Conservation (phyloP, 345 rosid species). For the Carallia pectinifolia region DNA sequence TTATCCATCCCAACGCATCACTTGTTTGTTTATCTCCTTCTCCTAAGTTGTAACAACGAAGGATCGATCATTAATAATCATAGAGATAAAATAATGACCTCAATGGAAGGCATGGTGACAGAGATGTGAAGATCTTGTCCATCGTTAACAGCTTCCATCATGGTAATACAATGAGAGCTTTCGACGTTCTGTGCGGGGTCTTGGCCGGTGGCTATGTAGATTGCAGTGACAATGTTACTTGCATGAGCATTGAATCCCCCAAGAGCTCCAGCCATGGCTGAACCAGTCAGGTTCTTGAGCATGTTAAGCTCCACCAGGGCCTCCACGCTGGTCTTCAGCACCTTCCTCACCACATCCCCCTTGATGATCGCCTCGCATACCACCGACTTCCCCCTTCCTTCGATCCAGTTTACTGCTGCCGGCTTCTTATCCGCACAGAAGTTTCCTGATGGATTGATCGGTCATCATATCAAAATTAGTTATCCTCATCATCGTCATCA, state of each 20-base stretch:
- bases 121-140: slow-evolving; percentile 46
- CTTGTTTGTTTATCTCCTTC: no score
- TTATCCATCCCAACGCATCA: no score
- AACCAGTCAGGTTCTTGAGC: slow-evolving; percentile 49
- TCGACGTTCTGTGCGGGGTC: slow-evolving; percentile 47
- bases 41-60: no score
- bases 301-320: slow-evolving; percentile 41
- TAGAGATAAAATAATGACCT: slow-evolving; percentile 21
- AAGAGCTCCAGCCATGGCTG: slow-evolving; percentile 48
- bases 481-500: no score
- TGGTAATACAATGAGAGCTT: slow-evolving; percentile 48
- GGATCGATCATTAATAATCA: no score
- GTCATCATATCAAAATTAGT: no score
- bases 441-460: slow-evolving; percentile 17
- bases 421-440: slow-evolving; percentile 37
- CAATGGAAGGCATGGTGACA: slow-evolving; percentile 44
- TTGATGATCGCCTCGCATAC: slow-evolving; percentile 24
- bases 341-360: slow-evolving; percentile 38
- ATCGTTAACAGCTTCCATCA: slow-evolving; percentile 46
- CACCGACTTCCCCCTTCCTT: slow-evolving; percentile 45
- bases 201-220: slow-evolving; percentile 45
- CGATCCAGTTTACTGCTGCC: slow-evolving; percentile 42
- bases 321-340: slow-evolving; percentile 36
- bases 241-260: slow-evolving; percentile 56
- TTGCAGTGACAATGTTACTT: slow-evolving; percentile 37